A percentile compares a stretch with the other conserved stretches of the same genome.
Evolutionary conservation across 2,329 filamentous ascomycete genomes (phyloP).

Genomic region (Pseudophaeomoniella oleicola): DNA sequence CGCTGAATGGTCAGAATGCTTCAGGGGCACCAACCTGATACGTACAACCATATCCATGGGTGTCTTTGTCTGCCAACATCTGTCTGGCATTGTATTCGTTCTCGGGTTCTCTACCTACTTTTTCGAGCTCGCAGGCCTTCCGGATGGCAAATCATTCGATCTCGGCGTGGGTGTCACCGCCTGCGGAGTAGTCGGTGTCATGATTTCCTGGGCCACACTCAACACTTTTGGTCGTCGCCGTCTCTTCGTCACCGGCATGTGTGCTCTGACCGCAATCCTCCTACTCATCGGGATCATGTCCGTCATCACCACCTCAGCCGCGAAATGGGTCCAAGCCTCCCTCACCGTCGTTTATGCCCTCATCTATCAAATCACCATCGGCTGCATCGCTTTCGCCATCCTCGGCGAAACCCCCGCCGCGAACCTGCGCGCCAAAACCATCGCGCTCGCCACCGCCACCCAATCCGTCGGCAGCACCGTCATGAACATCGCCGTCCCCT

Average conservation of each 20-base stretch:
- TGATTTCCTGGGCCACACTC: constrained; percentile 20
- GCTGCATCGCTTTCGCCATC: constrained; percentile 29
- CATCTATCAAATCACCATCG: constrained; percentile 25
- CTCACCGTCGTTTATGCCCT: constrained; percentile 24
- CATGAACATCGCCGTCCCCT: constrained; percentile 24
- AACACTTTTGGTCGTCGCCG: constrained; percentile 18
- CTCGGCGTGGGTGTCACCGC: constrained; percentile 23
- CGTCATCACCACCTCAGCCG: constrained; percentile 18
- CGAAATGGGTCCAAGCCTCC: constrained; percentile 21
- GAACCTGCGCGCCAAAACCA: constrained; percentile 30
- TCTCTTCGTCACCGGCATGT: constrained; percentile 18
- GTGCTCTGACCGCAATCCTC: constrained; percentile 16
- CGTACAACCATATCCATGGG: constrained; percentile 29
- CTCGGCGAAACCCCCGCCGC: constrained; percentile 32
- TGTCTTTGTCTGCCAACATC: constrained; percentile 28
- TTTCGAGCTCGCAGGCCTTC: constrained; percentile 24
- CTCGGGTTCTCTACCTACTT: constrained; percentile 32
- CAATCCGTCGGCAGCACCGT: constrained; percentile 24
- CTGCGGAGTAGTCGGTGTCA: constrained; percentile 23
- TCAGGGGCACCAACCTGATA: constrained; percentile 24
- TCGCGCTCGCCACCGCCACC: constrained; percentile 22
- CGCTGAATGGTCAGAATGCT: constrained; percentile 21
- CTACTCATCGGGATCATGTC: constrained; percentile 27
- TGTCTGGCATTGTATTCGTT: constrained; percentile 28
- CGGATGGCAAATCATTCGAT: constrained; percentile 20